Base-by-base conservation (phyloP, 768 basidiomycete species). In the Daedaleopsis sinensis region DNA sequence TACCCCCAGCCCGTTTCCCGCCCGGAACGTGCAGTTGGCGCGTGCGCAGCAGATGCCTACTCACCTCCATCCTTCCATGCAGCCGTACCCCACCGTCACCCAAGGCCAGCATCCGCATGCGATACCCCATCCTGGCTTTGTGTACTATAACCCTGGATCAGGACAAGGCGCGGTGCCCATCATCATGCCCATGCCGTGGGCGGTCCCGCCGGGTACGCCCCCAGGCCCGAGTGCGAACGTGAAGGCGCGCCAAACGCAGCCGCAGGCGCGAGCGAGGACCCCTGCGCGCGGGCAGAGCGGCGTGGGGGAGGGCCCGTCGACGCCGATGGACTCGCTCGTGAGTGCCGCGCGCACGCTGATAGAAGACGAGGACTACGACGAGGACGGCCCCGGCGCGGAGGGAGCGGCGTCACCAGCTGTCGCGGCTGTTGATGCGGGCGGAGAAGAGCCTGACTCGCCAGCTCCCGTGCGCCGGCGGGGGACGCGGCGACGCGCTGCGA, bases 301-400 rank as follows among this genome's bases (percentile, higher is more conserved):
- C 5, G 3, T 21, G 32, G 37, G 23, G 6, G 47, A 59, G 35
- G 37, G 48, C 21, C 39, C 52, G 11, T 75, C 78, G 3, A 73
- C 72, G 19, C 82, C 85, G 2, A 71, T 89, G 43, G 85, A 86
- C 59, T 88, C 86, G 0, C 72, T 89, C 21, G 68, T 89, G 18
- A 84, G 78, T 61, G 87, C 87, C 5, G 87, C 87, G 35, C 77
- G 84, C 48, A 80, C 81, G 57, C 81, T 86, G 78, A 82, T 84
- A 68, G 75, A 71, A n/a, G 72, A 74, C 24, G 75, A 72, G 27
- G 70, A 62, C 3, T 67, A 74, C 53, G 76, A 76, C 56, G 58
- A 44, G 10, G 61, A 58, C 5, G 51, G 15, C n/a, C n/a, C n/a
- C n/a, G n/a, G n/a, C n/a, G n/a, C n/a, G n/a, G n/a, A n/a, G n/a